Conservation (phyloP, 306 rosid species). For the Casuarina equisetifolia region DNA sequence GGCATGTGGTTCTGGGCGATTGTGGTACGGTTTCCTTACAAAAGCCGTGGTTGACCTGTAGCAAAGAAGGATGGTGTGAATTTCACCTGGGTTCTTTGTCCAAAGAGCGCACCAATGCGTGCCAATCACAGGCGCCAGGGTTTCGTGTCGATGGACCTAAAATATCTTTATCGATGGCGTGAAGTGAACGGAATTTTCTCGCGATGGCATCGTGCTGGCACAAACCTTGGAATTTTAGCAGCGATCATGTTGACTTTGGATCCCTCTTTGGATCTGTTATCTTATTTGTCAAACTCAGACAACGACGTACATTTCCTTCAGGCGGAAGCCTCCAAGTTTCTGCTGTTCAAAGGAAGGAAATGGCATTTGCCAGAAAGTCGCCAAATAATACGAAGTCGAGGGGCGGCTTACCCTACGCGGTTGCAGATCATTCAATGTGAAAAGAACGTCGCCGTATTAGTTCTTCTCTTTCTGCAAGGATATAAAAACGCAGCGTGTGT, state of each 20-base stretch:
- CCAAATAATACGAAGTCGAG: background rate
- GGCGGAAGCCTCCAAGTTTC: background rate
- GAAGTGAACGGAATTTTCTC: background rate
- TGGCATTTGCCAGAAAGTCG: background rate
- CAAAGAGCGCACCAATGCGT: no score
- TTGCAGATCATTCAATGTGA: background rate
- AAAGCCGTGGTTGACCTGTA: no score
- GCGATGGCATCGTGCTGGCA: background rate
- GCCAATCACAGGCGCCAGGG: background rate
- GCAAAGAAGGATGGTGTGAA: no score
- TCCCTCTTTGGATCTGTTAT: background rate
- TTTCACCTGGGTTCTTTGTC: no score
- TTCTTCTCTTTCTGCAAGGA: background rate
- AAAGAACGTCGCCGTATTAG: background rate
- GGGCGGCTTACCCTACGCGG: background rate
- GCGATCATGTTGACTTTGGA: background rate
- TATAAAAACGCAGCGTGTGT: background rate
- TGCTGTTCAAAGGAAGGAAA: background rate
- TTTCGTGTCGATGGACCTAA: background rate
- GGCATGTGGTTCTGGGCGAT: no score
- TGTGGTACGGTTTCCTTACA: no score
- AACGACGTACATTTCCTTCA: background rate
- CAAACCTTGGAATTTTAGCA: constrained; percentile 13
- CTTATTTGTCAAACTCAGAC: background rate
- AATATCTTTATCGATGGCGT: constrained; percentile 1